Evolutionary conservation across 805 yeast species (phyloP).

Genomic region (Wickerhamiella musiphila): DNA sequence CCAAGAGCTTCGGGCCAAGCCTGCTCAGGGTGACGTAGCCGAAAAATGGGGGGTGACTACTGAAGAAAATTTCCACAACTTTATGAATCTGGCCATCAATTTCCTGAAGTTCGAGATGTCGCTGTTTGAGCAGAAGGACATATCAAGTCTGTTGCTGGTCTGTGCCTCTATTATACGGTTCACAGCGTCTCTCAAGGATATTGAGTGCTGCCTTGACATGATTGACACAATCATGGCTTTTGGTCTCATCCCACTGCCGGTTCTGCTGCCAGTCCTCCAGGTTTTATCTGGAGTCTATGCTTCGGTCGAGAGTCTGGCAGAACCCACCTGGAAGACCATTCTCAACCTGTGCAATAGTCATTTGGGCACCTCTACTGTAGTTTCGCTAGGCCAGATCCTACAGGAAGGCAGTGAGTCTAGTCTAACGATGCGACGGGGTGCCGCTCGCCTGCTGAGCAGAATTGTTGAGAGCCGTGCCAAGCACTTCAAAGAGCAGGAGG

Average conservation of each 20-base stretch:
- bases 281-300: constrained; percentile 31
- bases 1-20: constrained; percentile 19
- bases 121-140: constrained; percentile 26
- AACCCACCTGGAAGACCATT: constrained; percentile 25
- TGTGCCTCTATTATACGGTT: constrained; percentile 25
- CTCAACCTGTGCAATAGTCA: constrained; percentile 25
- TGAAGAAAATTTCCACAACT: constrained; percentile 17
- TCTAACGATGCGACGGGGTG: constrained; percentile 22
- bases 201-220: constrained; percentile 26
- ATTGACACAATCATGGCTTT: constrained; percentile 29
- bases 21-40: constrained; percentile 14
- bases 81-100: constrained; percentile 26
- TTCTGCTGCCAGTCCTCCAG: constrained; percentile 25
- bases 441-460: constrained; percentile 19
- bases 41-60: constrained; percentile 17
- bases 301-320: constrained; percentile 23
- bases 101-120: constrained; percentile 33
- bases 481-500: neutral
- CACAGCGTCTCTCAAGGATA: constrained; percentile 25
- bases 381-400: constrained; percentile 20
- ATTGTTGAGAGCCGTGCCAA: constrained; percentile 10
- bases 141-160: constrained; percentile 22
- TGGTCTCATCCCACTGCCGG: constrained; percentile 30
- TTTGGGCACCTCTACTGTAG: constrained; percentile 22
- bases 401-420: constrained; percentile 17